phyloP scores from a whole-genome alignment of 768 basidiomycete species.

The Solioccasus polychromus region DNA sequence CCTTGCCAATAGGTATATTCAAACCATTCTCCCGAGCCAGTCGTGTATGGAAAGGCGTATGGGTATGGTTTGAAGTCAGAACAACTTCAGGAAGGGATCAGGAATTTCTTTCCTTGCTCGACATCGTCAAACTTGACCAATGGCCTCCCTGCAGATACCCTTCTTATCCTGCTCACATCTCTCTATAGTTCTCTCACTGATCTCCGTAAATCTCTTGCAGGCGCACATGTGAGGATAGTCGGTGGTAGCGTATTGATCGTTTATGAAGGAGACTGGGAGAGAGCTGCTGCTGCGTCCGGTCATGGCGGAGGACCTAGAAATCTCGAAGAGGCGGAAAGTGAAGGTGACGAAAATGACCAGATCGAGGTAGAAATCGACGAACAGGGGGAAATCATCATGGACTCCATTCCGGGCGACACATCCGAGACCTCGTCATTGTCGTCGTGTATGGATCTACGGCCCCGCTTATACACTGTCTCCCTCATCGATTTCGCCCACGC shows the following conservation, averaged over 20 bases:
- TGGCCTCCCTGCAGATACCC: conserved; percentile 54
- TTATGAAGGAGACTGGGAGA: conserved; percentile 63
- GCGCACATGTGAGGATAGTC: conserved; percentile 73
- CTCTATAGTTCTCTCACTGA: conserved; percentile 52
- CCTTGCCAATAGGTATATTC: conserved; percentile 62
- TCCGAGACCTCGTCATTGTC: conserved; percentile 37
- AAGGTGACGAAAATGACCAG: conserved; percentile 40
- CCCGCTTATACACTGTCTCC: conserved; percentile 53
- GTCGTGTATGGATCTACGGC: conserved; percentile 18
- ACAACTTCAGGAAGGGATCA: conserved; percentile 75
- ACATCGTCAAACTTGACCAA: conserved; percentile 14
- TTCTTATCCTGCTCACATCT: conserved; percentile 56
- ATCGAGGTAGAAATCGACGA: conserved; percentile 35
- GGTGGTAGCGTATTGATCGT: conserved; percentile 79
- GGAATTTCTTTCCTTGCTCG: conserved; percentile 70
- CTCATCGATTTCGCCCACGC: conserved; percentile 97
- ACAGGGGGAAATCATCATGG: conserved; percentile 18
- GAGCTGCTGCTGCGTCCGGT: conserved; percentile 32
- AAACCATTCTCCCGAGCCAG: conserved; percentile 48
- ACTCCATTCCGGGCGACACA: conserved; percentile 11
- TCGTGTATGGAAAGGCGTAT: conserved; percentile 69
- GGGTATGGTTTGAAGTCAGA: conserved; percentile 70
- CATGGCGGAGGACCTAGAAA: conserved; percentile 33
- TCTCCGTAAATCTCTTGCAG: conserved; percentile 47
- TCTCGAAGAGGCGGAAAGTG: conserved; percentile 23